These are phyloP conservation scores for Coemansia sp. DNA, from an alignment of 192 early-diverging fungal genomes.

Conservation along the genomic window DNA sequence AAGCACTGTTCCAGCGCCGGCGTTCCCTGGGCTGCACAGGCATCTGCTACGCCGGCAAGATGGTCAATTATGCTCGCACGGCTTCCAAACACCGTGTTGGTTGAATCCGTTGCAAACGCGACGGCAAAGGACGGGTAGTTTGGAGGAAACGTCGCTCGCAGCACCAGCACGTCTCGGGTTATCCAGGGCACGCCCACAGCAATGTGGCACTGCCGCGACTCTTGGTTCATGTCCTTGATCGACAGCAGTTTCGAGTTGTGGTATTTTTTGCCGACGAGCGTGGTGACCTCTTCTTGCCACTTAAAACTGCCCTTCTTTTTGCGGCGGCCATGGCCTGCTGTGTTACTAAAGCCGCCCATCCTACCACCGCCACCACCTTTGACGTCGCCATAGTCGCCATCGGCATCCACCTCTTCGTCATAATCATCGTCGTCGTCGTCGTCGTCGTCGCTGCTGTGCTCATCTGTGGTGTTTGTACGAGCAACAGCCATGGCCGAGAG, in stretches of 20 bases:
- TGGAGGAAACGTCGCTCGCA: slow-evolving; percentile 16
- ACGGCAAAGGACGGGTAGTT: slow-evolving; percentile 21
- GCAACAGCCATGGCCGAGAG: neutral
- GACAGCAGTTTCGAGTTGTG: slow-evolving; percentile 6
- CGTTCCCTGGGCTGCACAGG: slow-evolving; percentile 21
- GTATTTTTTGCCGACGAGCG: slow-evolving; percentile 12
- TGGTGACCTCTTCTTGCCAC: slow-evolving; percentile 16
- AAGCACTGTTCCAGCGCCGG: slow-evolving; percentile 28
- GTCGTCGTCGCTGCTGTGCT: slow-evolving; percentile 46
- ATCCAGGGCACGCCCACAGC: slow-evolving; percentile 30
- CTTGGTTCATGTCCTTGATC: slow-evolving; percentile 1
- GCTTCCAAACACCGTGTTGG: slow-evolving; percentile 7
- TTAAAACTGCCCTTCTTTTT: neutral
- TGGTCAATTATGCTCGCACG: neutral
- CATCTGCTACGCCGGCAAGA: slow-evolving; percentile 5
- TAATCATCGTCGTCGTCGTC: slow-evolving; percentile 16
- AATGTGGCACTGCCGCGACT: slow-evolving; percentile 14
- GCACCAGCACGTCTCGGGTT: slow-evolving; percentile 16
- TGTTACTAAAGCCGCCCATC: neutral
- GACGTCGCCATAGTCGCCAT: slow-evolving; percentile 6
- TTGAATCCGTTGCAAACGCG: slow-evolving; percentile 7
- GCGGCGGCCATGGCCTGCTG: neutral
- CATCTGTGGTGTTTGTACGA: slow-evolving; percentile 21
- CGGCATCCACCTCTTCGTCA: slow-evolving; percentile 24
- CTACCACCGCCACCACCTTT: neutral